Evolutionary conservation across 2,329 filamentous ascomycete species (phyloP).

Genomic region (Grosmannia serpens): DNA sequence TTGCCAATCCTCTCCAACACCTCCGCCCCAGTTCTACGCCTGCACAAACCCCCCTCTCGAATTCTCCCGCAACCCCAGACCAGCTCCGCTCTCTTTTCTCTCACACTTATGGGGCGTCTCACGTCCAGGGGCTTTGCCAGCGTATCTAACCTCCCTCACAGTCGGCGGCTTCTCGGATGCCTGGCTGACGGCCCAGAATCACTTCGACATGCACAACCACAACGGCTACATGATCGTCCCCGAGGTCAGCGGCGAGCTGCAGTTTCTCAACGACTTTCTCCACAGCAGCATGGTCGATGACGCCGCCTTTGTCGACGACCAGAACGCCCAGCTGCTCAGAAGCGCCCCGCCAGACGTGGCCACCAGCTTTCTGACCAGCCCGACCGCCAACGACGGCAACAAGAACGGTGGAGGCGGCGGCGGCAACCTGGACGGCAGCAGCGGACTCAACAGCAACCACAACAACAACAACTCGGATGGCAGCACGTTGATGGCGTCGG

Average conservation of each 20-base stretch:
- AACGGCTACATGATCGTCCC: conserved; percentile 88
- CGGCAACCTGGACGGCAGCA: conserved; percentile 19
- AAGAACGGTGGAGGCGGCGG: not conserved
- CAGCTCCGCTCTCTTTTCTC: conserved; percentile 4
- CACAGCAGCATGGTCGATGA: conserved; percentile 87
- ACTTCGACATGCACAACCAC: conserved; percentile 90
- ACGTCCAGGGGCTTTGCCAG: not conserved
- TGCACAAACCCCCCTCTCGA: not conserved
- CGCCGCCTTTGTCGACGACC: conserved; percentile 58
- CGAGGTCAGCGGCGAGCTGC: conserved; percentile 94
- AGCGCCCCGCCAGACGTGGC: conserved; percentile 35
- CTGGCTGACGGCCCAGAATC: conserved; percentile 68
- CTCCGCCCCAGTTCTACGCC: not conserved
- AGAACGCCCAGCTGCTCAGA: conserved; percentile 31
- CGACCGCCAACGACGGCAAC: conserved; percentile 7
- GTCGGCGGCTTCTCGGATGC: conserved; percentile 73
- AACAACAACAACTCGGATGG: not conserved
- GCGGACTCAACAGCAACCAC: not conserved
- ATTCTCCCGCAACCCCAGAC: not conserved
- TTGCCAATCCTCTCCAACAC: not conserved
- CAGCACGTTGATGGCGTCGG: not conserved
- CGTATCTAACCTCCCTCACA: conserved; percentile 22
- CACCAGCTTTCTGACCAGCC: conserved; percentile 34
- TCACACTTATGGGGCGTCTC: not conserved
- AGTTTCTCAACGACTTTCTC: conserved; percentile 90